These are phyloP conservation scores for Stropharia rugosoannulata DNA, from an alignment of 768 basidiomycete genomes.

Conservation along the genomic window DNA sequence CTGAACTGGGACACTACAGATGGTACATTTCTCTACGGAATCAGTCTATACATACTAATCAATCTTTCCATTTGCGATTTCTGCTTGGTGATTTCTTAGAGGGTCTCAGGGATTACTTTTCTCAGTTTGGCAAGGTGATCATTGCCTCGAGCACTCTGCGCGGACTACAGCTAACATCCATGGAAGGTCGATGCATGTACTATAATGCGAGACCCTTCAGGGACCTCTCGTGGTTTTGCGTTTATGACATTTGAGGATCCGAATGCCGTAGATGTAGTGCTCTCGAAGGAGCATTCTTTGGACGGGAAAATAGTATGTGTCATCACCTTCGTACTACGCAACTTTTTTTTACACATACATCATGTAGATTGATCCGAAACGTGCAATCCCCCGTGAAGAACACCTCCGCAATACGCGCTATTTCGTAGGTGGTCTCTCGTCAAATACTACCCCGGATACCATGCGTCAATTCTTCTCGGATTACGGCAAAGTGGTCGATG, in stretches of 20 bases:
- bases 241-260: conserved; percentile 81
- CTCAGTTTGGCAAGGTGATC: conserved; percentile 71
- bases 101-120: conserved; percentile 69
- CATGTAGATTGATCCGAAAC: conserved; percentile 80
- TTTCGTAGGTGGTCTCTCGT: conserved; percentile 77
- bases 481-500: conserved; percentile 80
- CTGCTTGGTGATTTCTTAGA: conserved; percentile 38
- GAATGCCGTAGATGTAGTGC: conserved; percentile 60
- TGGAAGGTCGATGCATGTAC: conserved; percentile 76
- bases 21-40: conserved; percentile 52
- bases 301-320: conserved; percentile 73
- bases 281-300: conserved; percentile 64
- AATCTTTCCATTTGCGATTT: conserved; percentile 23
- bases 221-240: conserved; percentile 81
- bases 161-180: neutral
- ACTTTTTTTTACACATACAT: neutral
- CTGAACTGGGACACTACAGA: conserved; percentile 92
- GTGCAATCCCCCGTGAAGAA: conserved; percentile 83
- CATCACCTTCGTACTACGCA: neutral
- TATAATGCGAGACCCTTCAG: conserved; percentile 79
- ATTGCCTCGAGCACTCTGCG: neutral
- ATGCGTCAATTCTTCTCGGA: conserved; percentile 70
- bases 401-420: conserved; percentile 75
- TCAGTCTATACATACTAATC: conserved; percentile 33
- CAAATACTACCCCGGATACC: conserved; percentile 64